These are phyloP conservation scores for Quercus cerris DNA, from an alignment of 306 rosid species.

Conservation along the genomic window DNA sequence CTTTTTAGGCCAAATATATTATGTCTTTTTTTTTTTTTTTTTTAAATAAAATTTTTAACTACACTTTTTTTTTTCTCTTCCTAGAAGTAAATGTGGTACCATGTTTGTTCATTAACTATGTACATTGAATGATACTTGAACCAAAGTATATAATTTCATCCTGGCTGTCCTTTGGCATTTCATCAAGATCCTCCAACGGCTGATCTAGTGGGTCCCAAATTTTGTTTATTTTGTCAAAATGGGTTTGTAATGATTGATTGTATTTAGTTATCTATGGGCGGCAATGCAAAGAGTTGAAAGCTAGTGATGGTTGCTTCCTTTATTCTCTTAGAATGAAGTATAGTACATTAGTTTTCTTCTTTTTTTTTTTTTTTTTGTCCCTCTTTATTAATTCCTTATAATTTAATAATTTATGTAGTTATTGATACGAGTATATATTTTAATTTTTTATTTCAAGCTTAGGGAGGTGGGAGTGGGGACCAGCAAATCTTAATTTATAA, in stretches of 20 bases:
- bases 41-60: background rate
- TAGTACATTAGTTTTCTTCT: background rate
- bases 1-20: constrained; percentile 63
- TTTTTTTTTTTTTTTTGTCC: background rate
- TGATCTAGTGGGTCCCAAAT: constrained; percentile 55
- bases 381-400: no score
- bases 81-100: constrained; percentile 35
- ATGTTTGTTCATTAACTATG: constrained; percentile 35
- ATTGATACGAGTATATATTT: background rate
- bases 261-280: constrained; percentile 39
- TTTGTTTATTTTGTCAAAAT: constrained; percentile 52
- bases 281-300: constrained; percentile 20
- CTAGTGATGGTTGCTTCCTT: constrained; percentile 17
- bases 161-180: constrained; percentile 34
- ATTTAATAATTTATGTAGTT: background rate
- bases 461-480: constrained; percentile 55
- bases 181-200: constrained; percentile 44
- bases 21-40: background rate
- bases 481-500: constrained; percentile 44
- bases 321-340: constrained; percentile 8
- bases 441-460: background rate
- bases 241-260: constrained; percentile 41
- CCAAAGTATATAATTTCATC: constrained; percentile 5
- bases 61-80: constrained; percentile 19
- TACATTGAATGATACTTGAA: constrained; percentile 10